Base-by-base conservation (phyloP, 306 rosid genomes). In the Dalbergia cultrata region DNA sequence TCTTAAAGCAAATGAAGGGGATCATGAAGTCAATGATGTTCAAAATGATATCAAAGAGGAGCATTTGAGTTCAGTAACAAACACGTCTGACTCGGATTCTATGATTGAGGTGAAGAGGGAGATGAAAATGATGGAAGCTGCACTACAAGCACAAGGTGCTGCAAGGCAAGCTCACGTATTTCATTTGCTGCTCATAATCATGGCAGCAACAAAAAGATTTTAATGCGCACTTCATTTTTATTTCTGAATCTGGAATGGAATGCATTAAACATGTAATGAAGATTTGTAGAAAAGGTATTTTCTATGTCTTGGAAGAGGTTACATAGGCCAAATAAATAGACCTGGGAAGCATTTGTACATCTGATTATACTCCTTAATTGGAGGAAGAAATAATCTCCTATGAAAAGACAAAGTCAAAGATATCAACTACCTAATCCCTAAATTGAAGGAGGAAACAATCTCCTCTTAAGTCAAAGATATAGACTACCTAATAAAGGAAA, bases 141-240 rank as follows among this genome's bases (percentile, higher is more conserved):
- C 99, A 67, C 88, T 96, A 80, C 99, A n/a, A n/a, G n/a, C n/a
- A n/a, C n/a, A 80, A 87, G 99, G 98, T 77, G 99, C 99, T 67
- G 99, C 98, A 70, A 93, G 95, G 84, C 99, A 96, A 72, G 95
- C 99, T 81, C 99, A 96, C 97, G 99, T 93, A 89, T 75, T 79
- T 75, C 83, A 59, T 26, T 52, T 66, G 52, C 77, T 70, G 61
- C 64, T n/a, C 59, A 31, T 22, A 50, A 63, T 77, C 77, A 33
- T 79, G 21, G 18, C 33, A 70, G 82, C 67, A 58, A 44, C 43
- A 19, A 72, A 76, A 70, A 31, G 21, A 64, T 50, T 74, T 76
- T 65, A 44, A 72, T 76, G 65, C 49, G 18, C 41, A 56, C 60
- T 33, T 65, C 22, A 16, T 37, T 65, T 65, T 65, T 3, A 43